Base-by-base conservation (phyloP, 2,329 filamentous ascomycete genomes). In the Colletotrichum brevisporum region DNA sequence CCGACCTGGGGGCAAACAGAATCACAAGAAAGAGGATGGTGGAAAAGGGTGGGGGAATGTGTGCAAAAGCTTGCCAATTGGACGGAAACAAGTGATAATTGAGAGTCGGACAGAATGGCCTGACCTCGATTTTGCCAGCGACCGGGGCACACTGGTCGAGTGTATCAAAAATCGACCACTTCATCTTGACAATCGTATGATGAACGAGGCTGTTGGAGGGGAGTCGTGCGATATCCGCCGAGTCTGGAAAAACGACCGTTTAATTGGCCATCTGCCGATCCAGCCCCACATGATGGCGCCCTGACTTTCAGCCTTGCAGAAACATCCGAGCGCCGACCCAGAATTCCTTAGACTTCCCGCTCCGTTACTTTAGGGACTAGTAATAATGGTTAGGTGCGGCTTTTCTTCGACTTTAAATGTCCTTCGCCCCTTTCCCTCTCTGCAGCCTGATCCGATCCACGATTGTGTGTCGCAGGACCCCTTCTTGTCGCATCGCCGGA, bases 151-250 rank as follows among this genome's bases (percentile, higher is more conserved):
- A 63, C 61, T 56, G 61, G 55, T 45, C 48, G 64, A 52, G 50
- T 54, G 70, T 64, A 45, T 68, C 68, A 69, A 69, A 71, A 72
- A 67, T 67, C 62, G 62, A 55, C 56, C 60, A 67, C 58, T 69
- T 71, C 67, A 64, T 71, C 56, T 67, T 62, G 53, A 71, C 62
- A 74, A 79, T 80, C 79, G 78, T 80, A 80, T 80, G 78, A 80
- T 80, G 73, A 62, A 67, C 78, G 71, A 80, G 78, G 78, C 79
- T 80, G 74, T 66, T 71, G 31, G 74, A 78, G 76, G 76, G 75
- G 75, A 76, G 67, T 73, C 71, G 71, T 72, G 70, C 71, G 60
- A 73, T 68, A 48, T 39, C 31, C 53, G 63, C 63, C 70, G 58
- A 71, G 63, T 27, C 51, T 21, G n/a, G 47, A 15, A 36, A 63